A percentile compares a stretch with the other conserved stretches of the same genome.
Evolutionary conservation across 2,329 filamentous ascomycete species (phyloP).

Genomic region (Hansfordia pulvinata): DNA sequence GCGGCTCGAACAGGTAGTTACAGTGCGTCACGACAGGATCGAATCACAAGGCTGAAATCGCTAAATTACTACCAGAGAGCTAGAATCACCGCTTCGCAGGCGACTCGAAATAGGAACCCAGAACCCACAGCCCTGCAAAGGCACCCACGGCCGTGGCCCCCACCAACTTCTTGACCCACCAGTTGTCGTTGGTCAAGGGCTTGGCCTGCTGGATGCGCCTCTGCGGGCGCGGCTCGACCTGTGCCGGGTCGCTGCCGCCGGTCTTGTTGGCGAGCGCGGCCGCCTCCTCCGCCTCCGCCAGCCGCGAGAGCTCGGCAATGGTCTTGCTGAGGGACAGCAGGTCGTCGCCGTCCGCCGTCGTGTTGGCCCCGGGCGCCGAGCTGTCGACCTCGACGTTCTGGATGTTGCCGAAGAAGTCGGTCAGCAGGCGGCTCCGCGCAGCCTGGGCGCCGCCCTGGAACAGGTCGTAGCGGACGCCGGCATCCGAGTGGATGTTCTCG

Average conservation of each 20-base stretch:
- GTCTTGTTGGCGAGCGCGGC: constrained; percentile 11
- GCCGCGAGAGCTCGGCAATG: constrained; percentile 38
- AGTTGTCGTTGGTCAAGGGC: constrained; percentile 50
- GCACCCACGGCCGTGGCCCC: constrained; percentile 50
- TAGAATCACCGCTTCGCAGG: constrained; percentile 1
- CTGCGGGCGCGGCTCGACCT: constrained; percentile 6
- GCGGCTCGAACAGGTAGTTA: too few species aligned
- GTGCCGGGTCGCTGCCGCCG: constrained; percentile 10
- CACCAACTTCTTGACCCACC: constrained; percentile 51
- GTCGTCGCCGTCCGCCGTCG: constrained; percentile 57
- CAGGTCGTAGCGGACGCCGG: constrained; percentile 89
- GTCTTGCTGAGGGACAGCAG: constrained; percentile 61
- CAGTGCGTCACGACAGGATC: too few species aligned
- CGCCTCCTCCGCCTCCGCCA: constrained; percentile 30
- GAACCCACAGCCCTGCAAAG: constrained; percentile 44
- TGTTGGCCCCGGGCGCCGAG: constrained; percentile 37
- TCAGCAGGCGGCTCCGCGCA: constrained; percentile 68
- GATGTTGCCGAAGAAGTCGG: constrained; percentile 97
- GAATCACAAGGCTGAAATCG: too few species aligned
- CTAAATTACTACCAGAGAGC: not conserved
- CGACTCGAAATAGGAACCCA: constrained; percentile 37
- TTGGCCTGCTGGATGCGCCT: constrained; percentile 37
- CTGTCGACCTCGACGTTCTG: constrained; percentile 88
- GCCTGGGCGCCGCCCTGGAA: constrained; percentile 72
- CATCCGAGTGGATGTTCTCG: constrained; percentile 84